These are phyloP conservation scores for Candida krabiensis DNA, from an alignment of 805 yeast species.

Conservation along the genomic window DNA sequence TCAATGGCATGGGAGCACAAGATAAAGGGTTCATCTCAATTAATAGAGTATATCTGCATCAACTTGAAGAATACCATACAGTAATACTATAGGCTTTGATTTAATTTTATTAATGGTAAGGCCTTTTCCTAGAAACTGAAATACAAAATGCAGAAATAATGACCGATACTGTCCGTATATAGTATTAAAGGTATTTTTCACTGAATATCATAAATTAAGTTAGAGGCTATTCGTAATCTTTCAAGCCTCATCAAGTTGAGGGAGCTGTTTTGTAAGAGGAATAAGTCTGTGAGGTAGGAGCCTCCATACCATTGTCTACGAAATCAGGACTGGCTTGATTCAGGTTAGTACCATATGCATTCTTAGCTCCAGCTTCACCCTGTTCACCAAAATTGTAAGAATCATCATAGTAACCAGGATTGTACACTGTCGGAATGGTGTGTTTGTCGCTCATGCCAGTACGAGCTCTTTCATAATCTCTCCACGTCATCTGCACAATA, in stretches of 20 bases:
- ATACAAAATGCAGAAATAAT: too few relatives aligned
- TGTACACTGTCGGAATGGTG: conserved; percentile 27
- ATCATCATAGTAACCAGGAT: conserved; percentile 20
- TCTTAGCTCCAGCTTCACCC: conserved; percentile 1
- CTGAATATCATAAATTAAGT: too few relatives aligned
- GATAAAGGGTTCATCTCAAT: conserved; percentile 17
- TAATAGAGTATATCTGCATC: conserved; percentile 18
- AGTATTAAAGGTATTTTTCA: too few relatives aligned
- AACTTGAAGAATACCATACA: conserved; percentile 9
- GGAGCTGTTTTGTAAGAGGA: conserved; percentile 16
- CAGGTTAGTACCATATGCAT: background rate
- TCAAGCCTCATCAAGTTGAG: too few relatives aligned
- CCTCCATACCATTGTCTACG: conserved; percentile 4
- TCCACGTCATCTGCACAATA: conserved; percentile 92
- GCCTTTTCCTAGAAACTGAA: too few relatives aligned
- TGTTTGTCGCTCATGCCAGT: conserved; percentile 19
- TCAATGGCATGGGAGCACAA: conserved; percentile 19
- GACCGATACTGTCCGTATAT: too few relatives aligned
- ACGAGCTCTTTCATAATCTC: conserved; percentile 81
- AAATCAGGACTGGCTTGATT: conserved; percentile 9
- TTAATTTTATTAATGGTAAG: too few relatives aligned
- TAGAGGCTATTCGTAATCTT: too few relatives aligned
- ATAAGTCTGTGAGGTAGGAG: conserved; percentile 11
- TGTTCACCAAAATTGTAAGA: conserved; percentile 1
- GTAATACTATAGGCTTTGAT: too few relatives aligned